Percentiles rank a stretch among this genome's conserved stretches.
Conservation (phyloP, 2,329 filamentous ascomycete genomes). For the Ophidiomyces ophidiicola region DNA sequence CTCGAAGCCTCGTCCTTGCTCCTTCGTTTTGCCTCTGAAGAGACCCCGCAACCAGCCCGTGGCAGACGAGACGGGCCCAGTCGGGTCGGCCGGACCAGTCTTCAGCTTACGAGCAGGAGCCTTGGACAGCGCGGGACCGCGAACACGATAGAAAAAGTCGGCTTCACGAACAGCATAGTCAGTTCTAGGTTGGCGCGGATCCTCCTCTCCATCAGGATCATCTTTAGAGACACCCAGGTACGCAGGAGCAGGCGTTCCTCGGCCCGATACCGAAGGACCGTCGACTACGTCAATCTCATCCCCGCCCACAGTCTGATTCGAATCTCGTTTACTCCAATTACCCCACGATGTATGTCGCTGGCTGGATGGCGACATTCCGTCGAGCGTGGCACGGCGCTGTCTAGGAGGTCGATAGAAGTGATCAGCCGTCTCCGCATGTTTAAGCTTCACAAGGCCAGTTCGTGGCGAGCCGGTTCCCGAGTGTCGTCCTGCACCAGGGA, state of each 20-base stretch:
- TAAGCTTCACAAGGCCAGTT: slow-evolving; percentile 33
- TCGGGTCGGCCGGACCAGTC: slow-evolving; percentile 89
- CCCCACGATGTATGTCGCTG: slow-evolving; percentile 37
- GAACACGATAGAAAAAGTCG: slow-evolving; percentile 90
- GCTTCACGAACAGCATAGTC: slow-evolving; percentile 92
- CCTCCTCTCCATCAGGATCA: slow-evolving; percentile 43
- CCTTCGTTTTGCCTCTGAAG: slow-evolving; percentile 75
- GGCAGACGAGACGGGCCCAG: slow-evolving; percentile 76
- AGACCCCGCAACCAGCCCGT: slow-evolving; percentile 76
- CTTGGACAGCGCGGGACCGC: slow-evolving; percentile 75
- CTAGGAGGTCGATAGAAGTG: slow-evolving; percentile 84
- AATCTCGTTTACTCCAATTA: slow-evolving; percentile 35
- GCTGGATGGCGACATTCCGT: slow-evolving; percentile 32
- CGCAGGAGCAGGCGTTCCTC: slow-evolving; percentile 41
- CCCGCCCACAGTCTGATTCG: slow-evolving; percentile 24
- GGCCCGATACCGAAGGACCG: slow-evolving; percentile 32
- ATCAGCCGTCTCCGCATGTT: slow-evolving; percentile 48
- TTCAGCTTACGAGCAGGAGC: slow-evolving; percentile 72
- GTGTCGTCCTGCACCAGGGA: slow-evolving; percentile 50
- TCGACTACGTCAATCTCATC: slow-evolving; percentile 28
- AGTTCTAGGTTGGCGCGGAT: slow-evolving; percentile 43
- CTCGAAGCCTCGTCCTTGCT: slow-evolving; percentile 93
- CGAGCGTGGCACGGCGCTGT: slow-evolving; percentile 53
- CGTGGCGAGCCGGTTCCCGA: slow-evolving; percentile 34
- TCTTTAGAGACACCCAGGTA: slow-evolving; percentile 43